These are phyloP conservation scores for Cephalotrichum gorgonifer DNA, from an alignment of 2,329 filamentous ascomycete species.

Conservation along the genomic window DNA sequence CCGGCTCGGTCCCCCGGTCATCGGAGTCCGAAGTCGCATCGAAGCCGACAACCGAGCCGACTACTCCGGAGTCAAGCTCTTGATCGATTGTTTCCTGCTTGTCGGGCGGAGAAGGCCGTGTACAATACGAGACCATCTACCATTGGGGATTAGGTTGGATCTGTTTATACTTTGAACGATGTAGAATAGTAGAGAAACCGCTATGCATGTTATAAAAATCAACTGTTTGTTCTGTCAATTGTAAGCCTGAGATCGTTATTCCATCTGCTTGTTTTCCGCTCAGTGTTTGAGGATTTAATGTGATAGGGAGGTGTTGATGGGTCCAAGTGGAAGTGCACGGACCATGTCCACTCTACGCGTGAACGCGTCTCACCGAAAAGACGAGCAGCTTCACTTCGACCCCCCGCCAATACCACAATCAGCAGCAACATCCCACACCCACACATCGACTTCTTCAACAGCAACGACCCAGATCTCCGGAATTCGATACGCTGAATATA, in stretches of 20 bases:
- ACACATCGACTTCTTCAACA: too few species aligned
- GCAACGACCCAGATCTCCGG: background rate
- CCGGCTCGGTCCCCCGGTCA: conserved; percentile 13
- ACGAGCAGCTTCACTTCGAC: background rate
- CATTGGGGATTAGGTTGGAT: background rate
- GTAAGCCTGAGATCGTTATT: background rate
- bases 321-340: background rate
- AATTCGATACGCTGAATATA: background rate
- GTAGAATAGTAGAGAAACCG: background rate
- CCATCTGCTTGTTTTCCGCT: too few species aligned
- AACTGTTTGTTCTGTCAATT: background rate
- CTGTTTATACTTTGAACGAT: conserved; percentile 5
- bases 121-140: background rate
- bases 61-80: conserved; percentile 12
- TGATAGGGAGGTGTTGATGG: background rate
- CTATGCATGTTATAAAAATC: background rate
- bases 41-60: conserved; percentile 19
- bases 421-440: too few species aligned
- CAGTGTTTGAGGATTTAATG: too few species aligned
- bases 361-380: conserved; percentile 18
- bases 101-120: background rate
- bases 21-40: conserved; percentile 15
- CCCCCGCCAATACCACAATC: too few species aligned
- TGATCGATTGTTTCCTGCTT: background rate
- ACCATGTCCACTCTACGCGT: conserved; percentile 25